Base-by-base conservation (phyloP, 2,329 filamentous ascomycete species). In the Claviceps paspali region DNA sequence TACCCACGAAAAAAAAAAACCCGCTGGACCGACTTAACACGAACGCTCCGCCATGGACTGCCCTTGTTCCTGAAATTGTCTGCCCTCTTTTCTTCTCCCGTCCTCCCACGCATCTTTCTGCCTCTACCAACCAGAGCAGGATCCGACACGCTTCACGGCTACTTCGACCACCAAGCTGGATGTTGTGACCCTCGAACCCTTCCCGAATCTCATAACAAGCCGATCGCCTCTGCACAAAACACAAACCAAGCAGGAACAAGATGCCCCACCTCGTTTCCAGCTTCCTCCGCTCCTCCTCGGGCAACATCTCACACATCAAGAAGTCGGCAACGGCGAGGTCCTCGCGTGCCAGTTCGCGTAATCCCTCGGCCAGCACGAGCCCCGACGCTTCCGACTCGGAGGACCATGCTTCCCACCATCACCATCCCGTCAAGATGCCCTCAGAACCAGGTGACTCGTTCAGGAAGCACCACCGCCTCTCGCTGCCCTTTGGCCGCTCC, bases 221-320 rank as follows among this genome's bases (percentile, higher is more conserved):
- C 29, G 6, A 14, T 11, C 10, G 6, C 17, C 11, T 15, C 18
- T 3, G 14, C 28, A 29, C 5, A 27, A 27, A n/a, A 12, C 26
- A 12, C 26, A n/a, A 27, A 12, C 11, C 2, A 27, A 17, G 7
- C 15, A 7, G 29, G n/a, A n/a, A 11, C 29, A 33, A 28, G 10
- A 76, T 75, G 71, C 70, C 70, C 50, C 68, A 73, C 58, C 60
- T 65, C 42, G 70, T 76, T 44, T 59, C 65, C 51, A 68, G 63
- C 51, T 73, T 76, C 55, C 62, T 75, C 47, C 67, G 68, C 46
- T 64, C 61, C 43, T 68, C 70, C n/a, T 67, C 68, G 44, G 68
- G 70, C 51, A 64, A 61, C 53, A 22, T 33, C 31, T 33, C 19
- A 4, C 31, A 33, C 5, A 67, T 70, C 46, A 68, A 70, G 45